These are phyloP conservation scores for Irpex rosettiformis DNA, from an alignment of 1,284 basidiomycete genomes.

Conservation along the genomic window DNA sequence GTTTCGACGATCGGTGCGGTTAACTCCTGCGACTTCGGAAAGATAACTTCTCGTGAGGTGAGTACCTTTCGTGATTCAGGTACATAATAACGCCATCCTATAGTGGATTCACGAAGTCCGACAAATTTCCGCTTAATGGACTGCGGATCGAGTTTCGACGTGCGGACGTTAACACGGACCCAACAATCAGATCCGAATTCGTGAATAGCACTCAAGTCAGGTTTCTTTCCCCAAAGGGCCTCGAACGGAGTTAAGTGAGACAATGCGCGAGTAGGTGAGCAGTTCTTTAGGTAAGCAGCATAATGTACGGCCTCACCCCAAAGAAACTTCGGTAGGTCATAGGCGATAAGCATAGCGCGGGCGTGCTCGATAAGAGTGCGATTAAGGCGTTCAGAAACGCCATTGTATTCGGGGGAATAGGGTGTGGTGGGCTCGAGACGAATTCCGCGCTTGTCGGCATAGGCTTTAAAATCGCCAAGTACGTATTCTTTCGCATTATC, in stretches of 20 bases:
- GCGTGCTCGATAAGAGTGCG: conserved; percentile 23
- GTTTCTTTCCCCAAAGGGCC: conserved; percentile 9
- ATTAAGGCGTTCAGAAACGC: conserved; percentile 27
- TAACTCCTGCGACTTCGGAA: conserved; percentile 7
- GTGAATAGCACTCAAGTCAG: conserved; percentile 20
- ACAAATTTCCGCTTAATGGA: conserved; percentile 20
- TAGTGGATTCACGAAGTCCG: conserved; percentile 18
- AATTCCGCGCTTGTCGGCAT: conserved; percentile 4
- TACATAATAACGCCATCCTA: conserved; percentile 20
- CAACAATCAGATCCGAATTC: conserved; percentile 25
- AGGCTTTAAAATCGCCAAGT: not conserved
- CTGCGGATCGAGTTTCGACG: conserved; percentile 19
- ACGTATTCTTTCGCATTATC: conserved; percentile 13
- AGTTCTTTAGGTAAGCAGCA: conserved; percentile 10
- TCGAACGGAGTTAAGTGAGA: conserved; percentile 11
- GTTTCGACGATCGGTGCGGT: not conserved
- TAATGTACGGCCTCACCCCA: conserved; percentile 26
- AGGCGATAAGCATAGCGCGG: conserved; percentile 22
- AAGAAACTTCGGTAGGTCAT: conserved; percentile 17
- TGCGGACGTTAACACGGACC: conserved; percentile 13
- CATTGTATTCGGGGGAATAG: conserved; percentile 23
- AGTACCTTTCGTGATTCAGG: conserved; percentile 14
- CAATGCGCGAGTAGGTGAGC: conserved; percentile 12
- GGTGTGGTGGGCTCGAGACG: conserved; percentile 7
- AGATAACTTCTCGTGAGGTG: conserved; percentile 24